Conservation (phyloP, 176 grass and related monocot genomes). For the Carex scoparia region DNA sequence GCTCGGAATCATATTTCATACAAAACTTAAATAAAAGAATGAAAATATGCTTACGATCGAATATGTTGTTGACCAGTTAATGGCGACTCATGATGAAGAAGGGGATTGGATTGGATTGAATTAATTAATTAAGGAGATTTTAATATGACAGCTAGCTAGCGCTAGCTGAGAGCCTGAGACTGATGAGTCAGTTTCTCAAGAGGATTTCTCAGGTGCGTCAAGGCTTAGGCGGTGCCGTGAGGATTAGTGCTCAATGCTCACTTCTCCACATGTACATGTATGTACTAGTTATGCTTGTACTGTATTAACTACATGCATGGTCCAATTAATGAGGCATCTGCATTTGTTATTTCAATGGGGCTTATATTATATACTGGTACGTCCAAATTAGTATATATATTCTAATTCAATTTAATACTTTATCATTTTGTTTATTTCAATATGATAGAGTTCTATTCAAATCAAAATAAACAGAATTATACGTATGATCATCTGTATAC, state of each 20-base stretch:
- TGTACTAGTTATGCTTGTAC: neutral
- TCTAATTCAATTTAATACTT: too few relatives aligned
- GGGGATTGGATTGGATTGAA: too few relatives aligned
- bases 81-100: neutral
- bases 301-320: neutral
- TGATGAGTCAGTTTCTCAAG: neutral
- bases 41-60: neutral
- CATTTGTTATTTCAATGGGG: too few relatives aligned
- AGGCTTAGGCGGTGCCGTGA: neutral
- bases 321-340: too few relatives aligned
- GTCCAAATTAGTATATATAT: too few relatives aligned
- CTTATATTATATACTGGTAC: too few relatives aligned
- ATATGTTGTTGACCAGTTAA: neutral
- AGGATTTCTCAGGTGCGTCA: neutral
- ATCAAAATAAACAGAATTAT: too few relatives aligned
- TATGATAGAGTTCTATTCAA: too few relatives aligned
- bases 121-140: too few relatives aligned
- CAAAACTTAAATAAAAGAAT: too few relatives aligned
- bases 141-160: neutral
- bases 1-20: conserved; percentile 8
- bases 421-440: too few relatives aligned
- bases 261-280: neutral
- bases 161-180: neutral
- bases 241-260: neutral
- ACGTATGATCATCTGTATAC: too few relatives aligned